Base-by-base conservation (phyloP, 371 early-diverging fungal species). In the Batrachochytrium dendrobatidis region DNA sequence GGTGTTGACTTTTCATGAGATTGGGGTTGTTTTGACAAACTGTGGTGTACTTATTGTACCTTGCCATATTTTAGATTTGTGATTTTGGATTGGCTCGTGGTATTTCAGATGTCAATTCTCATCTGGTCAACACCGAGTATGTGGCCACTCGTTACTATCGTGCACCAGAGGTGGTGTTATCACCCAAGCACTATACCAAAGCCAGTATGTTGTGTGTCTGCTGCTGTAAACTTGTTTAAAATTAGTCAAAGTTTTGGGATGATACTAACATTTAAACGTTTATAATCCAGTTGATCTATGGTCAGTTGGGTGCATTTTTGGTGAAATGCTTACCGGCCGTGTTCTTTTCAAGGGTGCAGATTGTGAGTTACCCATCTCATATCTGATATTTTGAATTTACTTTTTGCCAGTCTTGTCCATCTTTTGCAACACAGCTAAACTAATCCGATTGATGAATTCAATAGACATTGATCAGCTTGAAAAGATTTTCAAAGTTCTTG, bases 111-210 rank as follows among this genome's bases (percentile, higher is more conserved):
- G 90, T 55, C 18, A 58, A 59, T n/a, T 67, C 64, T 0, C 66
- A 52, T 22, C 62, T 67, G 55, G 60, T 63, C 10, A 75, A 77
- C 62, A 95, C 97, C 18, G 97, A 94, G 28, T 96, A 96, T 69
- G 98, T 97, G 6, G 90, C 97, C 10, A 99, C 99, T 3, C 81
- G 98, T 56, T 98, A 98, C 81, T 99, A 99, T 71, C 90, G 98
- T 65, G 91, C 99, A 5, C 99, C 99, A 20, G 99, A 99, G 69
- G 89, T 99, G 62, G 94, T 99, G 82, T 74, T 99, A 55, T 96
- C 97, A 5, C 94, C 92, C 66, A 91, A 91, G 66, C 70, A 71
- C 61, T 99, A 99, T 74, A 89, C 89, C 57, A 90, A 91, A 51
- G 92, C 90, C 34, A 86, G 87, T 81, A 86, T 17, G 26, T 8